A percentile compares a stretch with the other conserved stretches of the same genome.
Evolutionary conservation across 2,329 filamentous ascomycete genomes (phyloP).

Genomic region (Pseudogymnoascus sp.): DNA sequence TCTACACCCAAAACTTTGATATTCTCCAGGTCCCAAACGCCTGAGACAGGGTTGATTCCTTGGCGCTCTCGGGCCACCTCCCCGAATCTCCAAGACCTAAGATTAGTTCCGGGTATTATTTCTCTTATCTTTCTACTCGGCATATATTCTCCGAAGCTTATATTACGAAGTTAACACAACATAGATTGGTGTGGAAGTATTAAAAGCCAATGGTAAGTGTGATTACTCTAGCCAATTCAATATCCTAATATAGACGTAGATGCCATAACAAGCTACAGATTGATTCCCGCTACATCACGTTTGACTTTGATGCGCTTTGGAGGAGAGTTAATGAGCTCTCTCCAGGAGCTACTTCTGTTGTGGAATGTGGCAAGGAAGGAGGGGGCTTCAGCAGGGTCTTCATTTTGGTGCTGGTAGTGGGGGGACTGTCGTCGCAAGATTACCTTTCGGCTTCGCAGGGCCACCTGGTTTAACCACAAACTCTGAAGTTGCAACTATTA

Average conservation of each 20-base stretch:
- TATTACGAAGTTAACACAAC: no score
- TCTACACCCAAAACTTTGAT: no score
- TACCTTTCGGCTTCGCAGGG: slow-evolving; percentile 34
- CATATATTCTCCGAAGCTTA: no score
- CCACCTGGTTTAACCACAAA: slow-evolving; percentile 31
- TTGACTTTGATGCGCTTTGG: slow-evolving; percentile 34
- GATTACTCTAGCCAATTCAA: background rate
- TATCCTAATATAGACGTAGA: background rate
- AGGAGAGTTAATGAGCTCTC: slow-evolving; percentile 30
- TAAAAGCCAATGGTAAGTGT: background rate
- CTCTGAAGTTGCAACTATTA: slow-evolving; percentile 39
- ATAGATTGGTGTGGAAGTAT: background rate
- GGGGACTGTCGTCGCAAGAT: slow-evolving; percentile 34
- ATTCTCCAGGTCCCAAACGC: no score
- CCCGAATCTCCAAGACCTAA: no score
- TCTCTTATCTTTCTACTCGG: no score
- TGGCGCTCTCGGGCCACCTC: no score
- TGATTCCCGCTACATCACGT: slow-evolving; percentile 31
- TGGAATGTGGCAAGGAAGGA: slow-evolving; percentile 34
- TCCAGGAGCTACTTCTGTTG: slow-evolving; percentile 30
- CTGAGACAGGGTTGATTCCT: no score
- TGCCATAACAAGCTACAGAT: slow-evolving; percentile 30
- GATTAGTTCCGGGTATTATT: no score
- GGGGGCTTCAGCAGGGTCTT: slow-evolving; percentile 38
- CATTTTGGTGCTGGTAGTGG: no score